A percentile compares a stretch with the other conserved stretches of the same genome.
Evolutionary conservation across 2,329 filamentous ascomycete genomes (phyloP).

Genomic region (Hymenotorrendiella dingleyae): DNA sequence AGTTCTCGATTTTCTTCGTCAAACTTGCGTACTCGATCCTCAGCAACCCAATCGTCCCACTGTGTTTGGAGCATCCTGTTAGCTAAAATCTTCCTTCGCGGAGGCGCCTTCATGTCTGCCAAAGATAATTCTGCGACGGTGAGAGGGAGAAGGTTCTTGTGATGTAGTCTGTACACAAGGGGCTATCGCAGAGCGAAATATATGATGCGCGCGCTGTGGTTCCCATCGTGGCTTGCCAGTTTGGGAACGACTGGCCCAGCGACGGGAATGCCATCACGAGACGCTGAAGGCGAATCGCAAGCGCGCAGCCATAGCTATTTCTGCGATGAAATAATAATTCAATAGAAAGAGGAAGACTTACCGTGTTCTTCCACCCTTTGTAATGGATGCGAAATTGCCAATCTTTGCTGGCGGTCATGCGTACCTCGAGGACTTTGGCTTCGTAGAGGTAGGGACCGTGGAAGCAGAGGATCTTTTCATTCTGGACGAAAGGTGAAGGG

Average conservation of each 20-base stretch:
- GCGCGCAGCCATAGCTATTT: no score
- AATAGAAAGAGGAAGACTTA: constrained; percentile 49
- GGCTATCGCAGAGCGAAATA: no score
- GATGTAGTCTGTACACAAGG: no score
- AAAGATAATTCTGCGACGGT: no score
- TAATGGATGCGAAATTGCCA: constrained; percentile 94
- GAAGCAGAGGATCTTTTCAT: constrained; percentile 94
- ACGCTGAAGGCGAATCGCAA: no score
- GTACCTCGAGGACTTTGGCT: constrained; percentile 85
- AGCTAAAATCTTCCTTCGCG: constrained; percentile 10
- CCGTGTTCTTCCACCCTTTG: constrained; percentile 98
- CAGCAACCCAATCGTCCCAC: constrained; percentile 97
- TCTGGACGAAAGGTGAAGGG: constrained; percentile 45
- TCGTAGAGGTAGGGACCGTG: constrained; percentile 97
- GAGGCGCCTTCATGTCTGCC: not conserved
- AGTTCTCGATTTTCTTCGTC: constrained; percentile 93
- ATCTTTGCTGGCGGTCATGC: constrained; percentile 61
- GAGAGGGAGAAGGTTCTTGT: no score
- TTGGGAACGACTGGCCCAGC: constrained; percentile 5
- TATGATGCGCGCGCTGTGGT: no score
- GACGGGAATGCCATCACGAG: not conserved
- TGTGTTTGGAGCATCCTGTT: constrained; percentile 35
- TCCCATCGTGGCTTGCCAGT: no score
- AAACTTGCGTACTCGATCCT: constrained; percentile 89
- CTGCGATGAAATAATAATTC: no score